phyloP scores from a whole-genome alignment of 1,284 basidiomycete species.

The Sporisorium scitamineum region DNA sequence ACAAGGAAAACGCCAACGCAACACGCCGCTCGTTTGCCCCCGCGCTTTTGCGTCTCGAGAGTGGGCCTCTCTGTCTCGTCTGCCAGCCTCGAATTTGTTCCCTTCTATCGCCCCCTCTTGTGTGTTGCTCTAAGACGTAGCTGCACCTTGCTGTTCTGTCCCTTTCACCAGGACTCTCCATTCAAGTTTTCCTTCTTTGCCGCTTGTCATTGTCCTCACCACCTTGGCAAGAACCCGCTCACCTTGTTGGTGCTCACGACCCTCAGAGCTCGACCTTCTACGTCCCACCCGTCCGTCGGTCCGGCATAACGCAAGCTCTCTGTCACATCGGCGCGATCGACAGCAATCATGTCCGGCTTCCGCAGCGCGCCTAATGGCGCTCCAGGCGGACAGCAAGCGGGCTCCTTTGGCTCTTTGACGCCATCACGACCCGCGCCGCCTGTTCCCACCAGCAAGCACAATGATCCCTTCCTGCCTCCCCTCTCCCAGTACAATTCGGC shows the following conservation, averaged over 20 bases:
- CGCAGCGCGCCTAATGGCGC: conserved; percentile 33
- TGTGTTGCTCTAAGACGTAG: conserved; percentile 1
- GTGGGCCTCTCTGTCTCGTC: conserved; percentile 1
- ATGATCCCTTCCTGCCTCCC: conserved; percentile 58
- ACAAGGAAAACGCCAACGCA: conserved; percentile 7
- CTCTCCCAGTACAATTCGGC: conserved; percentile 51
- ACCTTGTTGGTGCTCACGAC: neutral
- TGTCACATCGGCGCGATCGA: neutral
- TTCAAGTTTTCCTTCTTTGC: neutral
- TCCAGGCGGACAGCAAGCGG: conserved; percentile 16
- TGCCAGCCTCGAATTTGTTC: neutral
- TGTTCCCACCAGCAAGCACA: conserved; percentile 53
- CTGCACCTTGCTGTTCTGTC: neutral
- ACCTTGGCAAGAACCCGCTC: neutral
- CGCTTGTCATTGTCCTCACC: neutral
- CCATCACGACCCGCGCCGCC: conserved; percentile 64
- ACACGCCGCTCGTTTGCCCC: neutral
- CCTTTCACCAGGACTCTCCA: neutral
- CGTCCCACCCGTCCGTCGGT: neutral
- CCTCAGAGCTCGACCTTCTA: neutral
- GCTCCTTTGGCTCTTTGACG: conserved; percentile 54
- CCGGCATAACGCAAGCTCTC: neutral
- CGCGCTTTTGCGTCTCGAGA: neutral
- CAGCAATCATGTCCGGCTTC: conserved; percentile 48
- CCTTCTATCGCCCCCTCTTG: neutral